phyloP scores from a whole-genome alignment of 805 yeast species.

The Candida ponderosae region DNA sequence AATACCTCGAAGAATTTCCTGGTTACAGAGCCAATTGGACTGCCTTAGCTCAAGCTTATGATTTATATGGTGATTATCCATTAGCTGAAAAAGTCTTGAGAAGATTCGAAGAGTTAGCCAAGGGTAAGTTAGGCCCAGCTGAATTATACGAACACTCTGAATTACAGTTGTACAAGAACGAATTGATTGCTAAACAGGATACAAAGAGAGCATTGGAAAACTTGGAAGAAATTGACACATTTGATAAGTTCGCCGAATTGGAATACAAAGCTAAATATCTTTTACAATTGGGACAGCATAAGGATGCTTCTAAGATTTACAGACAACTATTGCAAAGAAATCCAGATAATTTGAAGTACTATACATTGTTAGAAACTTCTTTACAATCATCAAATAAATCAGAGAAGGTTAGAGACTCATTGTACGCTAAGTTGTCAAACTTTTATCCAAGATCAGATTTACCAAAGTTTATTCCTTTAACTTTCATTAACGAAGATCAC shows the following conservation, averaged over 20 bases:
- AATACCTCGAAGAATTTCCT: constrained; percentile 62
- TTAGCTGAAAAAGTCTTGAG: constrained; percentile 66
- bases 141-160: constrained; percentile 80
- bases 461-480: constrained; percentile 69
- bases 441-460: constrained; percentile 84
- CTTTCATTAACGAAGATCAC: constrained; percentile 56
- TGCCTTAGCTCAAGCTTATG: constrained; percentile 77
- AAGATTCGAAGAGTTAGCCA: constrained; percentile 69
- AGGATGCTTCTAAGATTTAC: constrained; percentile 63
- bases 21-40: constrained; percentile 92
- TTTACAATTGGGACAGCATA: constrained; percentile 42
- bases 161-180: constrained; percentile 65
- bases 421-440: constrained; percentile 57
- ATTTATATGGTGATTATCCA: constrained; percentile 57
- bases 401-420: constrained; percentile 39
- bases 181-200: constrained; percentile 51
- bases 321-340: constrained; percentile 72
- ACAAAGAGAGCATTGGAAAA: constrained; percentile 43
- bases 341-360: constrained; percentile 71
- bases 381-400: constrained; percentile 43
- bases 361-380: constrained; percentile 55
- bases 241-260: constrained; percentile 51
- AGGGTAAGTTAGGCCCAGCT: constrained; percentile 55
- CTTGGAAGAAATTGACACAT: constrained; percentile 42
- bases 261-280: constrained; percentile 65